Base-by-base conservation (phyloP, 345 rosid species). In the Eucalyptus cloeziana region DNA sequence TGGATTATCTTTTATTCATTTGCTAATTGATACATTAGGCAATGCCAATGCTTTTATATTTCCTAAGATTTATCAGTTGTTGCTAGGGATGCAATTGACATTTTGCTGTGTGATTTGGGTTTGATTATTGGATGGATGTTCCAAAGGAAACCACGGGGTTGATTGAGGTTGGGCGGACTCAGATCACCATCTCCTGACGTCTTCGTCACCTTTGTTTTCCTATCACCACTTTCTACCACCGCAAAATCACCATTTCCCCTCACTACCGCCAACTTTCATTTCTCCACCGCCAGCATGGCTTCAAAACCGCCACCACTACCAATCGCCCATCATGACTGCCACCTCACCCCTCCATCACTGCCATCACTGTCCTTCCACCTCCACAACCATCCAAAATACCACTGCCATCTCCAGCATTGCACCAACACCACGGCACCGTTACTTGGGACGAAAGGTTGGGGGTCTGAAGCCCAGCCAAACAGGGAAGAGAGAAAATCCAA, bases 381-480 rank as follows among this genome's bases (percentile, higher is more conserved):
- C 83, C 83, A 76, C 1, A 21, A 11, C 83, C 83, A 76, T 76
- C 2, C 27, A 11, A 12, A 7, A 21, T 40, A 76, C 83, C 47
- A 21, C 30, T 13, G 7, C 47, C 83, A 71, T 71, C 27, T 71
- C 47, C 12, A 0, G 83, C 83, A 37, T 37, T 71, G 83, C 27
- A 5, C 47, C 0, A 71, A 0, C 83, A 71, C 83, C 83, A 37
- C 5, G 8, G 5, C 27, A 10, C 25, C 13, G 0, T 69, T n/a
- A n/a, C n/a, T n/a, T n/a, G 49, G 58, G 45, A 76, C 47, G 30
- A 21, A 37, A 19, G 83, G 47, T 71, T 40, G 83, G 47, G 83
- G 83, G 8, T 76, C 25, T 9, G 9, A 76, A 21, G 15, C 30
- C 83, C 47, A 0, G 83, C 0, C 47, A 21, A 21, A 21, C 30